Conservation (phyloP, 768 basidiomycete genomes). For the Plicaturopsis crispa region DNA sequence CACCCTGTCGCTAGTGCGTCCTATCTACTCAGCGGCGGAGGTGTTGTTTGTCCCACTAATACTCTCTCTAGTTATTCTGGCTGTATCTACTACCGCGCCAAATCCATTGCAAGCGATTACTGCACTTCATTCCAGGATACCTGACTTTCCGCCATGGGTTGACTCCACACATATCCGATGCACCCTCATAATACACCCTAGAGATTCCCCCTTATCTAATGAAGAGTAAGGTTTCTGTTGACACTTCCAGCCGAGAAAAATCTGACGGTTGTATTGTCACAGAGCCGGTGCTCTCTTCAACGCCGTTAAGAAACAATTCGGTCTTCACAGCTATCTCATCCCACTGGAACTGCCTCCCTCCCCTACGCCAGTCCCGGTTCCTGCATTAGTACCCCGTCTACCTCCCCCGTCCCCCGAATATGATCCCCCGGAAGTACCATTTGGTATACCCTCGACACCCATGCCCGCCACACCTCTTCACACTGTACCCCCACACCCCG, state of each 20-base stretch:
- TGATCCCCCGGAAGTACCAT: conserved; percentile 17
- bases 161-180: conserved; percentile 65
- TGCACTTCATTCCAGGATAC: conserved; percentile 55
- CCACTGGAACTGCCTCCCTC: conserved; percentile 54
- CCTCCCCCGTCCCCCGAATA: conserved; percentile 41
- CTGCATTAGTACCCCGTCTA: conserved; percentile 57
- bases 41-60: conserved; percentile 6
- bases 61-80: conserved; percentile 57
- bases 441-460: too few relatives aligned
- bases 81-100: conserved; percentile 73
- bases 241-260: conserved; percentile 4
- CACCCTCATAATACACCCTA: conserved; percentile 72
- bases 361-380: conserved; percentile 62
- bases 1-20: conserved; percentile 74
- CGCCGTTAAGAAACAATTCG: conserved; percentile 83
- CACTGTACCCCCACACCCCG: conserved; percentile 14
- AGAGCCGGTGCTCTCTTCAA: conserved; percentile 78
- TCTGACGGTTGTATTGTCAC: conserved; percentile 5
- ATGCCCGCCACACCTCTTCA: conserved; percentile 13
- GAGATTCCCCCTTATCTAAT: conserved; percentile 58
- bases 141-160: conserved; percentile 77
- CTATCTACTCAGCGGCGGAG: conserved; percentile 5
- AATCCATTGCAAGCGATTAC: conserved; percentile 80
- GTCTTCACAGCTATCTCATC: conserved; percentile 69
- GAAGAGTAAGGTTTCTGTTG: conserved; percentile 62